These are phyloP conservation scores for Acacia acuminata DNA, from an alignment of 306 rosid genomes.

Conservation along the genomic window DNA sequence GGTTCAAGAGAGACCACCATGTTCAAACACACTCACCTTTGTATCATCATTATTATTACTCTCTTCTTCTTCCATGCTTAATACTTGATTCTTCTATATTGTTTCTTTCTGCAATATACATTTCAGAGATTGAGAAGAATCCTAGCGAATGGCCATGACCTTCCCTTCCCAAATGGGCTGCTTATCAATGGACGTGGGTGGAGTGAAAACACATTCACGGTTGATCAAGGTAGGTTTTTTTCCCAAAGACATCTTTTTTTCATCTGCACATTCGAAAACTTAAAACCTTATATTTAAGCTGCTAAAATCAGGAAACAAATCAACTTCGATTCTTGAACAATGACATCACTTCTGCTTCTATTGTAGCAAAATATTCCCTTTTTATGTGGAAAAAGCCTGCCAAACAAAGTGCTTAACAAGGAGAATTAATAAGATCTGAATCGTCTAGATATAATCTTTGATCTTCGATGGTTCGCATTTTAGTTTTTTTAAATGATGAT, in stretches of 20 bases:
- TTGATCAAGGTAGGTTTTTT: conserved; percentile 64
- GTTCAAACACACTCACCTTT: conserved; percentile 30
- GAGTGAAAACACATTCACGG: conserved; percentile 86
- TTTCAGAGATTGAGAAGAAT: conserved; percentile 61
- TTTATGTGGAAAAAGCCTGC: no score
- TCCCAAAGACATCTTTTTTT: no score
- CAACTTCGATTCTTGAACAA: no score
- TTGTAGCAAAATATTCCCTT: no score
- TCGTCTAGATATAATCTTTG: rapidly evolving
- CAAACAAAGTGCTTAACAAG: no score
- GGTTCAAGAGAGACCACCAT: conserved; percentile 74
- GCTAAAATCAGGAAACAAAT: no score
- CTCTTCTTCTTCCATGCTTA: background rate
- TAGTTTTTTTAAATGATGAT: no score
- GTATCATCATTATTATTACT: background rate
- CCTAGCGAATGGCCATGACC: conserved; percentile 68
- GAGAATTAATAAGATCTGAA: no score
- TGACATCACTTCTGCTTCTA: no score
- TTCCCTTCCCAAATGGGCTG: conserved; percentile 91
- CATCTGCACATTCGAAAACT: no score
- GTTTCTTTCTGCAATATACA: background rate
- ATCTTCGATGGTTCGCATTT: no score
- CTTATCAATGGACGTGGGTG: conserved; percentile 91
- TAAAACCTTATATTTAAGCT: no score
- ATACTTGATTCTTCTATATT: background rate